Conservation (phyloP, 2,329 filamentous ascomycete species). For the Teratosphaeriaceae sp. region DNA sequence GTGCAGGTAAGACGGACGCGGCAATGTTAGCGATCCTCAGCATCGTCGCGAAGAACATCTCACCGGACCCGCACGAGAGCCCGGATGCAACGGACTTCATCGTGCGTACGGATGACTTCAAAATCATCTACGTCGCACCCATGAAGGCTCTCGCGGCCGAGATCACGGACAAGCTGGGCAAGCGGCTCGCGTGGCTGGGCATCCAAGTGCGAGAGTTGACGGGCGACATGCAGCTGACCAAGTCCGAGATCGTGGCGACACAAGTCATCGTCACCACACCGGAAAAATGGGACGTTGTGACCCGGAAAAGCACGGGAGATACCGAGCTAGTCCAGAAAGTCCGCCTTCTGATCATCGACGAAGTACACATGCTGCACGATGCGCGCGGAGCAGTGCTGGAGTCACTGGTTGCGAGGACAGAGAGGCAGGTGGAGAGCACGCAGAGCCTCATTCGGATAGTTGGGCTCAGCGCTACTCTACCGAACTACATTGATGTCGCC, state of each 20-base stretch:
- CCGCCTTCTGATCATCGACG: conserved; percentile 90
- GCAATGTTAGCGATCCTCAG: conserved; percentile 96
- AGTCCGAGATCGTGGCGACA: conserved; percentile 88
- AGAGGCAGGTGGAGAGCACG: conserved; percentile 95
- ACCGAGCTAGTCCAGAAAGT: conserved; percentile 98
- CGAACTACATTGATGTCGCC: conserved; percentile 94
- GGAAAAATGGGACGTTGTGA: conserved; percentile 99
- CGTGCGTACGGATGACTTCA: conserved; percentile 83
- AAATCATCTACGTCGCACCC: conserved; percentile 96
- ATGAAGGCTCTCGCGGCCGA: conserved; percentile 99
- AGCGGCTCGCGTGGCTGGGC: conserved; percentile 86
- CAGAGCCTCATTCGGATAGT: conserved; percentile 96
- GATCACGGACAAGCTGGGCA: conserved; percentile 89
- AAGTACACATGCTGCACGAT: conserved; percentile 99
- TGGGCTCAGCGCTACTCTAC: conserved; percentile 88
- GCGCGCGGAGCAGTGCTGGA: conserved; percentile 94
- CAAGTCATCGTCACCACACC: conserved; percentile 98
- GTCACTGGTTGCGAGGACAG: conserved; percentile 87
- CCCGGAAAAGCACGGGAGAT: conserved; percentile 91
- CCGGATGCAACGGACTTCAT: conserved; percentile 68
- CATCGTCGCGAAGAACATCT: conserved; percentile 76
- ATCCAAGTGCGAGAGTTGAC: conserved; percentile 90
- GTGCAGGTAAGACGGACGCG: conserved; percentile 92
- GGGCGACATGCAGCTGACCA: conserved; percentile 97
- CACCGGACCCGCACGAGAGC: conserved; percentile 71